Percentiles rank a stretch among this genome's conserved stretches.
Evolutionary conservation across 768 basidiomycete species (phyloP).

Genomic region (Kwoniella dendrophila): DNA sequence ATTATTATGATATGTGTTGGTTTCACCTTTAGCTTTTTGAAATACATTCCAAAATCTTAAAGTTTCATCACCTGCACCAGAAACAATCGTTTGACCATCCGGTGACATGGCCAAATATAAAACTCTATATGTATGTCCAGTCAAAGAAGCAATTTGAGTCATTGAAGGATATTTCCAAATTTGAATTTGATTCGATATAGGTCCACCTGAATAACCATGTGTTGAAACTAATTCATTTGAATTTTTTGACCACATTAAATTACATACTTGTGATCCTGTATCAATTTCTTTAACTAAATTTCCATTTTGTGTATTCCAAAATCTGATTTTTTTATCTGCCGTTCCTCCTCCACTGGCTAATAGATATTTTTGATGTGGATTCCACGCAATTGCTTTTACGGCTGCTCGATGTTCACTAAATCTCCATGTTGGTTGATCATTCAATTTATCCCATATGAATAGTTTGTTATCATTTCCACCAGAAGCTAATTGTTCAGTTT

Average conservation of each 20-base stretch:
- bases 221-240: slow-evolving; percentile 98
- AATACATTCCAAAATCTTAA: slow-evolving; percentile 97
- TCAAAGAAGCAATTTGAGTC: slow-evolving; percentile 90
- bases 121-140: slow-evolving; percentile 92
- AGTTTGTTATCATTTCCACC: slow-evolving; percentile 99
- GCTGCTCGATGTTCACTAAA: slow-evolving; percentile 97
- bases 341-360: slow-evolving; percentile 95
- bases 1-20: too few species aligned
- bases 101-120: slow-evolving; percentile 97
- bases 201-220: slow-evolving; percentile 91
- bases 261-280: slow-evolving; percentile 97
- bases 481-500: slow-evolving; percentile 70
- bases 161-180: slow-evolving; percentile 86
- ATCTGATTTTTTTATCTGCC: slow-evolving; percentile 96
- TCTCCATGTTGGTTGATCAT: slow-evolving; percentile 75
- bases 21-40: slow-evolving; percentile 26
- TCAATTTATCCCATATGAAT: slow-evolving; percentile 87
- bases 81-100: slow-evolving; percentile 96
- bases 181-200: slow-evolving; percentile 93
- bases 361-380: slow-evolving; percentile 86
- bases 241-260: slow-evolving; percentile 92
- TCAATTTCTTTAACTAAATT: slow-evolving; percentile 82
- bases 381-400: slow-evolving; percentile 98
- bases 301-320: slow-evolving; percentile 92
- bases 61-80: slow-evolving; percentile 96